Percentiles rank a stretch among this genome's conserved stretches.
Conservation (phyloP, 257 asterid species). For the Solanum lycopersicoides region DNA sequence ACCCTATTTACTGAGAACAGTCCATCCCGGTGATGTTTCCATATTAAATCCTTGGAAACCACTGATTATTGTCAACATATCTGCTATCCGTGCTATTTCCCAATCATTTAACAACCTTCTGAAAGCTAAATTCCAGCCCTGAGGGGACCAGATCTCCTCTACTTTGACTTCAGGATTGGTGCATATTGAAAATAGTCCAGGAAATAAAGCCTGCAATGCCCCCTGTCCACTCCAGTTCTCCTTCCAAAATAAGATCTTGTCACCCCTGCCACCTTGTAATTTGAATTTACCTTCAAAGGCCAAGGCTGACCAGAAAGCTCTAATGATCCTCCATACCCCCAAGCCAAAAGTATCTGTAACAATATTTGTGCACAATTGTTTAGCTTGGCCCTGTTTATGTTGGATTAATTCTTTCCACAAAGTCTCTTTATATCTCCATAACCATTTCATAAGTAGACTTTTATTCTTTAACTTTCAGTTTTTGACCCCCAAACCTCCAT, state of each 20-base stretch:
- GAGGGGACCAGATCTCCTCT: neutral
- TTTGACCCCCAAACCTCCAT: neutral
- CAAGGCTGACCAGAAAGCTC: neutral
- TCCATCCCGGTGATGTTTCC: neutral
- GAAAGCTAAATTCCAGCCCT: neutral
- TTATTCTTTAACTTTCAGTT: neutral
- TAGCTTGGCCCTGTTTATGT: neutral
- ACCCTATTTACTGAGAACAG: neutral
- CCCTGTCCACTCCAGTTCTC: neutral
- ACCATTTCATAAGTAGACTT: neutral
- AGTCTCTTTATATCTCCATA: neutral
- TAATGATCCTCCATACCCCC: neutral
- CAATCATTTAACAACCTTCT: neutral
- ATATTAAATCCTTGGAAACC: neutral
- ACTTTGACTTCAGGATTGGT: neutral
- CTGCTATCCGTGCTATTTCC: neutral
- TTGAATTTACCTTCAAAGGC: neutral
- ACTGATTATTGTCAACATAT: neutral
- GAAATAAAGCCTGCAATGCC: neutral
- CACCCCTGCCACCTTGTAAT: neutral
- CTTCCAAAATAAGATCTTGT: neutral
- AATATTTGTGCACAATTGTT: neutral
- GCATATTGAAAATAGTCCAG: neutral
- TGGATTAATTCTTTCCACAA: neutral
- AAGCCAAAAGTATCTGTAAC: neutral